Evolutionary conservation across 192 early-diverging fungal species (phyloP), one percentile per base, ranked within the genome.

Genomic region (Funneliformis geosporum): DNA sequence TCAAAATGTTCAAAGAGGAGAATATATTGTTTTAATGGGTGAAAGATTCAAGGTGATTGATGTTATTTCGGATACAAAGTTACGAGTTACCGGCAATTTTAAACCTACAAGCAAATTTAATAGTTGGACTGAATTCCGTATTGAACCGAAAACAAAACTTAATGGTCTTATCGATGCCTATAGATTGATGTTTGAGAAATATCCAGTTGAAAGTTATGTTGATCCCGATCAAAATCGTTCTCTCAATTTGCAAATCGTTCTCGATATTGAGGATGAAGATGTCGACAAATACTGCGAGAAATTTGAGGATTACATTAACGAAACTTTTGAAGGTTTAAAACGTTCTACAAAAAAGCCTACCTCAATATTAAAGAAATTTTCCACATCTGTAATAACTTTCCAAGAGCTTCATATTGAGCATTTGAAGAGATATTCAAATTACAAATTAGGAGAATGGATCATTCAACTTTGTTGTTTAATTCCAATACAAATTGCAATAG

Each of bases 401-500:
- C 47, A 76, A 21, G 40, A 42, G n/a, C 47, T 73, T 50, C 23
- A 73, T 73, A 21, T 55, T 33, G 43, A 33, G 12, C 12, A 73
- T 16, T 4, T 16, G 0, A 16, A 55, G 18, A 33, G 55, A 59
- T 47, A 59, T 55, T 16, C n/a, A 11, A 23, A 55, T 33, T 73
- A 21, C 33, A 12, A 55, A 55, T 21, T 55, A 16, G 43, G 59
- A 5, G 75, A 50, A 76, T 76, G 75, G 75, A 40, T 76, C 1
- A 64, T 76, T 50, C 60, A 76, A 14, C 39, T 76, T 18, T 76
- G 25, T 27, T 39, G 8, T 28, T 27, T 76, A 25, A 64, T 76
- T 33, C 73, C 60, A 28, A 42, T 62, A 27, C 66, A 80, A 46
- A 75, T 80, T 50, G 79, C 79, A 0, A 61, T 80, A 5, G 79